Evolutionary conservation across 2,329 filamentous ascomycete genomes (phyloP), one percentile per base, ranked within the genome.

Genomic region (Hypoxylon rubiginosum): DNA sequence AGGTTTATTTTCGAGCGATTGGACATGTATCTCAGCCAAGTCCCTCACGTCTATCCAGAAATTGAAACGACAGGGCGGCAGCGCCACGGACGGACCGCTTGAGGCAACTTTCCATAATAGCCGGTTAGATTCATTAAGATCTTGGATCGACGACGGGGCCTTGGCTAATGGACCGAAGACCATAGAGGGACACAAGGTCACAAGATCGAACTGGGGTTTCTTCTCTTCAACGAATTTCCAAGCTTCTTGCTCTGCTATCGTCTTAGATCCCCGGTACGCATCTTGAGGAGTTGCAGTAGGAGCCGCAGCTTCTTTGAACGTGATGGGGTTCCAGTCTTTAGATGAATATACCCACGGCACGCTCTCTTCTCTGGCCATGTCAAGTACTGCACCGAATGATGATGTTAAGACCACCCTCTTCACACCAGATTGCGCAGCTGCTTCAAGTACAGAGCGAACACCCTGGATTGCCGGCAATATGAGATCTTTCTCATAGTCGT

Each of bases 1-100:
- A 15, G 11, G 11, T 21, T 52, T 19, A 43, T 59, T 59, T 13
- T 45, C 7, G 13, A 59, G 56, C 13, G 46, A 34, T n/a, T 59
- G 56, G 21, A 59, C 56, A 43, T 59, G 56, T 45, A 59, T 52
- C 34, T 59, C 56, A 32, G 56, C 56, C 15, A 59, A 6, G 46
- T 59, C 56, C 48, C 56, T 59, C 19, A 59, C 56, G 24, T 59
- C 56, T 43, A 59, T 59, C 56, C 56, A 59, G 48, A 59, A 59
- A 59, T 59, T 59, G 56, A 59, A 59, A 32, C 56, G 56, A 30
- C 56, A 59, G 21, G 56, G 46, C 15, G 56, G 56, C 46, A 59
- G 24, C 15, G 56, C 46, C n/a, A n/a, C 36, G 9, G 46, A 52
- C 15, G 21, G 32, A 17, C 48, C 56, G n/a, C 56, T 24, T 21